These are phyloP conservation scores for Leccinum obscurum DNA, from an alignment of 768 basidiomycete species.

Conservation along the genomic window DNA sequence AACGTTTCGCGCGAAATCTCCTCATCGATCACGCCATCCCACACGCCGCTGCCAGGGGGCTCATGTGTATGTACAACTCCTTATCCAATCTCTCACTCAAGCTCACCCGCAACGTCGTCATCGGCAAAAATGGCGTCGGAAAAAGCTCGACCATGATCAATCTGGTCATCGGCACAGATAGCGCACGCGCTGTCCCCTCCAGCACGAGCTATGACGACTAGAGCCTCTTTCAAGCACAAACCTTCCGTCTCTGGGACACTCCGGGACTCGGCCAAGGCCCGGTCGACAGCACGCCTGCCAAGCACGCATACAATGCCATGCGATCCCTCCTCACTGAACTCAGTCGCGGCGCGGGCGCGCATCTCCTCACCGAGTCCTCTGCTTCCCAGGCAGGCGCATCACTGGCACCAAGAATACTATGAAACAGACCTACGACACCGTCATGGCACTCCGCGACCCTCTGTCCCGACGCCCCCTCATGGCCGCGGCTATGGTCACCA, in stretches of 20 bases:
- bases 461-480: conserved; percentile 19
- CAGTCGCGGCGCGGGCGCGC: conserved; percentile 13
- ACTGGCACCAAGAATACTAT: conserved; percentile 9
- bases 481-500: conserved; percentile 16
- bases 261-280: conserved; percentile 23
- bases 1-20: conserved; percentile 21
- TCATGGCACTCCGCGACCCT: conserved; percentile 19
- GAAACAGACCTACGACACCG: conserved; percentile 23
- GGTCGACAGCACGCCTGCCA: neutral
- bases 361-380: conserved; percentile 15
- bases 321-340: conserved; percentile 26
- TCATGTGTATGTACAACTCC: neutral
- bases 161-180: conserved; percentile 17
- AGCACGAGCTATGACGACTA: conserved; percentile 27
- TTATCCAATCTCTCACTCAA: conserved; percentile 8
- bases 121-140: conserved; percentile 38
- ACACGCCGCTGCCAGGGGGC: neutral
- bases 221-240: conserved; percentile 21
- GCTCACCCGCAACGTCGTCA: conserved; percentile 34
- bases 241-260: conserved; percentile 29
- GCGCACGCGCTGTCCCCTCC: conserved; percentile 17
- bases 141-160: conserved; percentile 25
- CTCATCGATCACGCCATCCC: conserved; percentile 24
- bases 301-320: conserved; percentile 17
- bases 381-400: conserved; percentile 19